Percentiles rank a stretch among this genome's conserved stretches.
Conservation (phyloP, 2,329 filamentous ascomycete species). For the Cytospora paraplurivora region DNA sequence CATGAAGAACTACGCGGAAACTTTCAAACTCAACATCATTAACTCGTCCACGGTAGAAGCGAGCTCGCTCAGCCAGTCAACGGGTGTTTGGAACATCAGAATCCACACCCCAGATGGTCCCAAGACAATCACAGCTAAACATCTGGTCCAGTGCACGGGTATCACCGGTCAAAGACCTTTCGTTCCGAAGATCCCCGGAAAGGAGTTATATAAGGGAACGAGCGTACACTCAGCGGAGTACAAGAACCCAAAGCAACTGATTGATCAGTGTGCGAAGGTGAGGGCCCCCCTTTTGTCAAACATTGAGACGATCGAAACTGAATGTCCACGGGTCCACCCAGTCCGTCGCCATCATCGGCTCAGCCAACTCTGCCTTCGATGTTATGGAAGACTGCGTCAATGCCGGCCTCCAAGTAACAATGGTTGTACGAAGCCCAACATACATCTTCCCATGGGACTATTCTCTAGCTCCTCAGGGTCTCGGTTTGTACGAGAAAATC, state of each 20-base stretch:
- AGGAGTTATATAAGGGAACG: conserved; percentile 44
- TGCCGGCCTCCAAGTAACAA: conserved; percentile 39
- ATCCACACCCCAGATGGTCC: conserved; percentile 32
- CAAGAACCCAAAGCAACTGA: conserved; percentile 41
- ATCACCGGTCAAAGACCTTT: conserved; percentile 44
- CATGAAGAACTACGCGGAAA: conserved; percentile 50
- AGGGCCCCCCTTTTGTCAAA: neutral
- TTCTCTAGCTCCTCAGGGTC: conserved; percentile 32
- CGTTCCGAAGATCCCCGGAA: conserved; percentile 44
- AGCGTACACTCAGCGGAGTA: conserved; percentile 48
- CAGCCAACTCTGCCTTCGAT: conserved; percentile 48
- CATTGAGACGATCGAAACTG: conserved; percentile 8
- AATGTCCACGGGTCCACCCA: too few relatives aligned
- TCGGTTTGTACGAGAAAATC: conserved; percentile 38
- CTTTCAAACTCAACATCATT: conserved; percentile 53
- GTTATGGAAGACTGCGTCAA: conserved; percentile 39
- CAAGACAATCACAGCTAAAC: conserved; percentile 40
- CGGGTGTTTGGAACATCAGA: conserved; percentile 43
- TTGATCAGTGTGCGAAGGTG: conserved; percentile 28
- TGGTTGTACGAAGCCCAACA: conserved; percentile 41
- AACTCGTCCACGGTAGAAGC: conserved; percentile 42
- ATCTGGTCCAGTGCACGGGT: conserved; percentile 52
- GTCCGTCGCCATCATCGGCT: conserved; percentile 41
- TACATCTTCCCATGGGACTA: conserved; percentile 40
- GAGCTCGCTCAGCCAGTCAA: conserved; percentile 42